These are phyloP conservation scores for Cutaneotrichosporon sp. DNA, from an alignment of 1,284 basidiomycete species.

Conservation along the genomic window DNA sequence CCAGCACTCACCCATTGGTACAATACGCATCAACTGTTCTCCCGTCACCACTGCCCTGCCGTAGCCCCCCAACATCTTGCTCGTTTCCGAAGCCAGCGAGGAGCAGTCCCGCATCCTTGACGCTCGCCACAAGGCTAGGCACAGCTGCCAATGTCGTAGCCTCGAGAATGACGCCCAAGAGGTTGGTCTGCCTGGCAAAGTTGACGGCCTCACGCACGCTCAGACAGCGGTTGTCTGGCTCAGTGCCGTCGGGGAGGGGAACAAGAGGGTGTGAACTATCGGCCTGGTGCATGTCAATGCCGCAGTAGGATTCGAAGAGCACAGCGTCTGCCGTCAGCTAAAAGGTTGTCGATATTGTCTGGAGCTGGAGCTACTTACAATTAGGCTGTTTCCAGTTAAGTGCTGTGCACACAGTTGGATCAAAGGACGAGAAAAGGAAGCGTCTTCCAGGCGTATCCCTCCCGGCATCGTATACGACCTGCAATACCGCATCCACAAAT, in stretches of 20 bases:
- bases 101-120: conserved; percentile 81
- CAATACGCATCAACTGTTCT: conserved; percentile 47
- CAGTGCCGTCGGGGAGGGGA: conserved; percentile 46
- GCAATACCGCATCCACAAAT: conserved; percentile 75
- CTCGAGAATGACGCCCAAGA: conserved; percentile 88
- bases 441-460: conserved; percentile 54
- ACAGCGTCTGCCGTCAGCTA: conserved; percentile 71
- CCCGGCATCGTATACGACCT: conserved; percentile 66
- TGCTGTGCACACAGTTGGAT: conserved; percentile 67
- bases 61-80: conserved; percentile 48
- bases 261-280: conserved; percentile 27
- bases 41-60: conserved; percentile 38
- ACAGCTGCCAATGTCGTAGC: conserved; percentile 73
- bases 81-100: conserved; percentile 69
- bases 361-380: conserved; percentile 54
- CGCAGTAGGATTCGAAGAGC: conserved; percentile 86
- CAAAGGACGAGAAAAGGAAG: conserved; percentile 82
- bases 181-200: conserved; percentile 88
- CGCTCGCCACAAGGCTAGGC: conserved; percentile 75
- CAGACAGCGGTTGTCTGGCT: conserved; percentile 55
- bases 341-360: background rate
- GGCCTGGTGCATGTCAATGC: conserved; percentile 52
- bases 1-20: conserved; percentile 39
- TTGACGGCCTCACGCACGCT: conserved; percentile 88
- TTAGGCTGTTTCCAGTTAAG: conserved; percentile 99